Percentiles rank a stretch among this genome's conserved stretches.
These are phyloP conservation scores for Trichophyton equinum DNA, from an alignment of 2,329 filamentous ascomycete genomes.

Conservation along the genomic window DNA sequence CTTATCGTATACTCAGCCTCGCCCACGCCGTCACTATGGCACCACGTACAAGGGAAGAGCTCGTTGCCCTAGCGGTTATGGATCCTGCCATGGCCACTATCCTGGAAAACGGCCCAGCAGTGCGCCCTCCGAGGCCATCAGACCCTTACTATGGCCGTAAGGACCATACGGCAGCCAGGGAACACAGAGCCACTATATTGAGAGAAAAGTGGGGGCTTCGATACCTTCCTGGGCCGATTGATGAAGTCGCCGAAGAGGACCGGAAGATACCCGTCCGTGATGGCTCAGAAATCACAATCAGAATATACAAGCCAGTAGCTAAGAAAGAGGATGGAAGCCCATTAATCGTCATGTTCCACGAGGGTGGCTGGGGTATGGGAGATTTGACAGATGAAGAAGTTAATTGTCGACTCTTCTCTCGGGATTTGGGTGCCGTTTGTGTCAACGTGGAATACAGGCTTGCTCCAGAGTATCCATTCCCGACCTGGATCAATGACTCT, in stretches of 20 bases:
- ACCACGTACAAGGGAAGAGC: not conserved
- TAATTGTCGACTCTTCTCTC: slow-evolving; percentile 1
- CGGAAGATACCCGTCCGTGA: slow-evolving; percentile 1
- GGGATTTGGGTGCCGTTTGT: slow-evolving; percentile 27
- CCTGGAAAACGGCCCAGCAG: not conserved
- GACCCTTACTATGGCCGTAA: not conserved
- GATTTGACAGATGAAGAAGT: not conserved
- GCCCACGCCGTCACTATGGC: not conserved
- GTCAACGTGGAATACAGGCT: slow-evolving; percentile 36
- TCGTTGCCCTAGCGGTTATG: not conserved
- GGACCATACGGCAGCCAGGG: not conserved
- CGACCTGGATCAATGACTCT: slow-evolving; percentile 29
- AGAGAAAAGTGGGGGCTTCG: not conserved
- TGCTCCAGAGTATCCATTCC: slow-evolving; percentile 29
- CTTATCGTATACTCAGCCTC: not conserved
- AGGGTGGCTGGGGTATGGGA: not conserved
- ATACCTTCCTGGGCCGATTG: not conserved
- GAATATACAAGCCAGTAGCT: not conserved
- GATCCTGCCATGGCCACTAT: not conserved
- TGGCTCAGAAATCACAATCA: not conserved
- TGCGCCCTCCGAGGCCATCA: not conserved
- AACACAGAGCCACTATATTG: slow-evolving; percentile 1
- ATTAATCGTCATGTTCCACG: not conserved
- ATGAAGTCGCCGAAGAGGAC: not conserved
- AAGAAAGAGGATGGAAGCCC: not conserved